Percentiles rank a stretch among this genome's conserved stretches.
Evolutionary conservation across 2,329 filamentous ascomycete genomes (phyloP).

Genomic region (Blumeriella jaapii): DNA sequence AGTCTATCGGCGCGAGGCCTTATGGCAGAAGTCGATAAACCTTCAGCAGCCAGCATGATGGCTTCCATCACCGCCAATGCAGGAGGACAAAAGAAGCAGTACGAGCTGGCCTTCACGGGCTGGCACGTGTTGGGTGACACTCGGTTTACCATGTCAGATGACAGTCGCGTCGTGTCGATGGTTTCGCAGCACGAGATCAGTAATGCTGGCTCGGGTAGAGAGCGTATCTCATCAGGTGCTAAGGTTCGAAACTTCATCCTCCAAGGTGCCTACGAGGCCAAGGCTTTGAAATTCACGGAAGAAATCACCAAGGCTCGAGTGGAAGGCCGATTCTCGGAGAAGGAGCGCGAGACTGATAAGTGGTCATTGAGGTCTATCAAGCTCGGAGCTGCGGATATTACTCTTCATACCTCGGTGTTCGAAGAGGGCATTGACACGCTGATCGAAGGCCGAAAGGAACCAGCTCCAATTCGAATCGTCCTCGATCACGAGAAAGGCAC

Average conservation of each 20-base stretch:
- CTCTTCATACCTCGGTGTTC: conserved; percentile 56
- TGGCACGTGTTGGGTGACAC: conserved; percentile 59
- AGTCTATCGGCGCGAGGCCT: conserved; percentile 64
- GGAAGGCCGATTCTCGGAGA: conserved; percentile 72
- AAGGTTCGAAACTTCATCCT: conserved; percentile 61
- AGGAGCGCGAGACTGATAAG: conserved; percentile 66
- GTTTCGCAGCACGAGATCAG: conserved; percentile 51
- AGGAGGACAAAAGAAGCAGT: conserved; percentile 43
- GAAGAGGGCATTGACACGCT: conserved; percentile 55
- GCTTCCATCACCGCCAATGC: conserved; percentile 53
- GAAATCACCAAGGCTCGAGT: conserved; percentile 79
- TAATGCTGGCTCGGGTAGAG: conserved; percentile 38
- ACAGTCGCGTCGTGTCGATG: conserved; percentile 57
- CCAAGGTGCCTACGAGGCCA: conserved; percentile 66
- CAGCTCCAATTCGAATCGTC: conserved; percentile 60
- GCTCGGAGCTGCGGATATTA: conserved; percentile 48
- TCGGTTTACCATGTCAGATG: conserved; percentile 59
- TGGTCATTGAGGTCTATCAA: conserved; percentile 69
- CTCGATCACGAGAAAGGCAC: conserved; percentile 58
- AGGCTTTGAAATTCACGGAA: conserved; percentile 65
- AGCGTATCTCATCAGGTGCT: conserved; percentile 37
- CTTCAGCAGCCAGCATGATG: conserved; percentile 51
- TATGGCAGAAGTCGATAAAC: conserved; percentile 75
- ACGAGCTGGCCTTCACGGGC: conserved; percentile 65
- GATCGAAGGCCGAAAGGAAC: conserved; percentile 52